Evolutionary conservation across 2,329 filamentous ascomycete genomes (phyloP).

Genomic region (Pseudogymnoascus sp.): DNA sequence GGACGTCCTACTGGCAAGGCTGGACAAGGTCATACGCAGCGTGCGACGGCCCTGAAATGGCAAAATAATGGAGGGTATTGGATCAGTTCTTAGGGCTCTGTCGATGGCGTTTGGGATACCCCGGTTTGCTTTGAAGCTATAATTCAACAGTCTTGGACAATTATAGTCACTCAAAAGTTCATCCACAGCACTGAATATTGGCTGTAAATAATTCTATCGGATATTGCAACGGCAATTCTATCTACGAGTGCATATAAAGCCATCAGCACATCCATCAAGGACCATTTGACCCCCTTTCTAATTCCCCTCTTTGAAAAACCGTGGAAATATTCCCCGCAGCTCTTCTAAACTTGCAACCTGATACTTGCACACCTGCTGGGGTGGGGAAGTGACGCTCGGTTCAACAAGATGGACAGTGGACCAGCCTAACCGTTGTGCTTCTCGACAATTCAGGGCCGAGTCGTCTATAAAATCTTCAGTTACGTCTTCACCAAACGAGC

Average conservation of each 20-base stretch:
- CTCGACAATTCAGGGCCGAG: slow-evolving; percentile 71
- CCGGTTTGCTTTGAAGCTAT: not conserved
- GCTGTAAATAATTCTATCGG: not conserved
- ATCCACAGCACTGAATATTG: not conserved
- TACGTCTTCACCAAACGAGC: slow-evolving; percentile 6
- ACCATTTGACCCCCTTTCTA: not conserved
- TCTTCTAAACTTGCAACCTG: slow-evolving; percentile 71
- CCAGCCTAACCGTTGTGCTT: slow-evolving; percentile 76
- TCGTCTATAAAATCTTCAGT: slow-evolving; percentile 54
- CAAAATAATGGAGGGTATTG: too few species aligned
- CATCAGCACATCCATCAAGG: not conserved
- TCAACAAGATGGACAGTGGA: slow-evolving; percentile 79
- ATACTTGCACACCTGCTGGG: slow-evolving; percentile 57
- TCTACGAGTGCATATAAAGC: not conserved
- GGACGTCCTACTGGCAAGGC: slow-evolving; percentile 49
- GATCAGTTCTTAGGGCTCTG: not conserved
- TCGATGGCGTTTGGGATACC: slow-evolving; percentile 7
- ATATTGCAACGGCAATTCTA: not conserved
- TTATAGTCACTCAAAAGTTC: not conserved
- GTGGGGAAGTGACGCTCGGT: slow-evolving; percentile 56
- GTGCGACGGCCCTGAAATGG: slow-evolving; percentile 46
- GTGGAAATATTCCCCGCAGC: slow-evolving; percentile 66
- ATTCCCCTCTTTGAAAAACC: slow-evolving; percentile 62
- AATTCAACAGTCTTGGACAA: not conserved
- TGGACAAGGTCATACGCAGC: slow-evolving; percentile 53